These are phyloP conservation scores for Entomortierella chlamydospora DNA, from an alignment of 192 early-diverging fungal genomes.

Conservation along the genomic window DNA sequence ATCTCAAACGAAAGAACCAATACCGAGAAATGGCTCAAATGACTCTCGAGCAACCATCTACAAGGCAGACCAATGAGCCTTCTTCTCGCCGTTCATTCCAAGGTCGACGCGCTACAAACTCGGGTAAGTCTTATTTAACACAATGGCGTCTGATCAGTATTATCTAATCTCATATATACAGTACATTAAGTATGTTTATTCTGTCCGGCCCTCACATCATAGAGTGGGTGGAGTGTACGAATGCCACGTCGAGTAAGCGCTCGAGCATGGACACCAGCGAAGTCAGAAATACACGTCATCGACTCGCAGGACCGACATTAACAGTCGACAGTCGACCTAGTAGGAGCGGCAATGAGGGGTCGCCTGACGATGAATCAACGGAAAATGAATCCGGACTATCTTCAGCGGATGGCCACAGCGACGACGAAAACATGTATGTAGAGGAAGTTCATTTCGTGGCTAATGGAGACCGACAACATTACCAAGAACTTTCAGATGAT, in stretches of 20 bases:
- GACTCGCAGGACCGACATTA: not conserved
- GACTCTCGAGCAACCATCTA: conserved; percentile 10
- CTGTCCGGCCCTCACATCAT: not conserved
- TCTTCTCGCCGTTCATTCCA: not conserved
- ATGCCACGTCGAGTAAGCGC: conserved; percentile 13
- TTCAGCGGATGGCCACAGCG: conserved; percentile 14
- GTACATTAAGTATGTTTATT: too few relatives aligned
- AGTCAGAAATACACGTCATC: not conserved
- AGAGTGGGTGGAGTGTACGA: conserved; percentile 6
- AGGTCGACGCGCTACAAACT: not conserved
- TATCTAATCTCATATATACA: too few relatives aligned
- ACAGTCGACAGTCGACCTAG: not conserved
- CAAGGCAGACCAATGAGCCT: not conserved
- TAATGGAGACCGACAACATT: not conserved
- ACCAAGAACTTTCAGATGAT: conserved; percentile 8
- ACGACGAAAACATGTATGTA: conserved; percentile 18
- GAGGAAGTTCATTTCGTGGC: conserved; percentile 5
- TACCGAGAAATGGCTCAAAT: conserved; percentile 15
- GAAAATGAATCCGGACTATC: conserved; percentile 17
- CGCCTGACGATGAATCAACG: conserved; percentile 5
- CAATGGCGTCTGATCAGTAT: too few relatives aligned
- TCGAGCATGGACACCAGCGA: conserved; percentile 10
- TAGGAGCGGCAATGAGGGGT: conserved; percentile 6
- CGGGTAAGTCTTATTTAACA: too few relatives aligned
- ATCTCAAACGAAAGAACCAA: conserved; percentile 24